A percentile compares a stretch with the other conserved stretches of the same genome.
Conservation (phyloP, 768 basidiomycete species). For the Russula ochroleuca region DNA sequence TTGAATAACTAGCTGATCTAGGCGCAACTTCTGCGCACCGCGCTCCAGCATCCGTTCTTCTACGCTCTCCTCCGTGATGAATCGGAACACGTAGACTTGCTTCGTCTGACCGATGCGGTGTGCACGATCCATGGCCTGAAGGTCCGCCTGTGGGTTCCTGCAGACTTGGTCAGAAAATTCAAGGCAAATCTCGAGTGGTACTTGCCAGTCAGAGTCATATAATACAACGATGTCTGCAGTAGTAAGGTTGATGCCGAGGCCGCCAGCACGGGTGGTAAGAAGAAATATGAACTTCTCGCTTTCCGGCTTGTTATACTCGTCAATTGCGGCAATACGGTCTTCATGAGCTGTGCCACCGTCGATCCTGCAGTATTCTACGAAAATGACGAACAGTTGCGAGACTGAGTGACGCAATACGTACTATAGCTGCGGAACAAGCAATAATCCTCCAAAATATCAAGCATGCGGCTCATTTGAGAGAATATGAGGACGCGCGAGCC, state of each 20-base stretch:
- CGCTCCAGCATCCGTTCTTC: slow-evolving; percentile 94
- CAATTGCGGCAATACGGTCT: slow-evolving; percentile 91
- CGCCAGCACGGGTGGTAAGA: slow-evolving; percentile 94
- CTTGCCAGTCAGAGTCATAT: slow-evolving; percentile 93
- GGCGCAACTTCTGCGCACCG: slow-evolving; percentile 89
- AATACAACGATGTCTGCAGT: slow-evolving; percentile 92
- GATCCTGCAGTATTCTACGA: slow-evolving; percentile 88
- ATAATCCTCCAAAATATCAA: slow-evolving; percentile 97
- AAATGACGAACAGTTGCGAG: slow-evolving; percentile 16
- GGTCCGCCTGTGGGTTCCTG: slow-evolving; percentile 97
- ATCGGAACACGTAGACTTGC: slow-evolving; percentile 96
- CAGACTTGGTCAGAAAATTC: not conserved
- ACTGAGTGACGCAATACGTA: slow-evolving; percentile 39
- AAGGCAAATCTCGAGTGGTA: not conserved
- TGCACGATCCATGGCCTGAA: slow-evolving; percentile 98
- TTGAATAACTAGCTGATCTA: slow-evolving; percentile 96
- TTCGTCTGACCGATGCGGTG: slow-evolving; percentile 97
- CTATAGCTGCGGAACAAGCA: slow-evolving; percentile 88
- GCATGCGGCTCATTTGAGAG: slow-evolving; percentile 98
- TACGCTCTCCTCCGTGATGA: slow-evolving; percentile 92
- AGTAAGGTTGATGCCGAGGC: slow-evolving; percentile 94
- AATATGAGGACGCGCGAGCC: slow-evolving; percentile 97
- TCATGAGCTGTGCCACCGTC: slow-evolving; percentile 96
- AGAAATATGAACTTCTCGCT: slow-evolving; percentile 97
- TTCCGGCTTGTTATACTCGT: slow-evolving; percentile 93